Conservation (phyloP, 108 stramenopile genomes). For the Cylindrotheca fusiformis region DNA sequence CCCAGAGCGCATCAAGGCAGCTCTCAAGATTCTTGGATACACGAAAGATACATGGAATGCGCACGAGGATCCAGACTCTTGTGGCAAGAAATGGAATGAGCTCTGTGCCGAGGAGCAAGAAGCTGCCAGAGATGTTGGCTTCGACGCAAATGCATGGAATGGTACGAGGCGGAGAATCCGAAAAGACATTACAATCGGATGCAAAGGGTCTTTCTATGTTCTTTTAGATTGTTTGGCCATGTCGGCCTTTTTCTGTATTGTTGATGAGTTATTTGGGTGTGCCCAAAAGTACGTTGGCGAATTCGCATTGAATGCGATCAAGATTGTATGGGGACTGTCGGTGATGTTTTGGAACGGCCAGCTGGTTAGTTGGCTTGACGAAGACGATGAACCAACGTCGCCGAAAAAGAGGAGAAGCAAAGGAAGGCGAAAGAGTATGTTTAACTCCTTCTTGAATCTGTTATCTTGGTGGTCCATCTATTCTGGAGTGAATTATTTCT, state of each 20-base stretch:
- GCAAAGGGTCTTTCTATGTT: not conserved
- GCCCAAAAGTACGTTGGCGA: not conserved
- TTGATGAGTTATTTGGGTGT: not conserved
- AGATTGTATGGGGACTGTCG: not conserved
- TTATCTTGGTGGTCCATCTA: not conserved
- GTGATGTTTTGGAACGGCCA: not conserved
- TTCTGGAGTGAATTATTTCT: not conserved
- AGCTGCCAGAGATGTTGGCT: slow-evolving; percentile 39
- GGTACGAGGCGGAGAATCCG: not conserved
- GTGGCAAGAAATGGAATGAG: slow-evolving; percentile 35
- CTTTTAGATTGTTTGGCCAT: not conserved
- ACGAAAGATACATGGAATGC: slow-evolving; percentile 32
- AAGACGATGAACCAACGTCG: not conserved
- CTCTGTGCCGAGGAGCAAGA: slow-evolving; percentile 35
- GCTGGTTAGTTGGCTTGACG: not conserved
- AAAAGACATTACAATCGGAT: not conserved
- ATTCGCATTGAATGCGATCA: not conserved
- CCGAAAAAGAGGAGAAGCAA: not conserved
- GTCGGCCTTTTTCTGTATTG: not conserved
- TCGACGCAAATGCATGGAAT: slow-evolving; percentile 41
- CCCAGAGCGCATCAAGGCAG: slow-evolving; percentile 31
- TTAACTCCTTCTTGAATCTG: not conserved
- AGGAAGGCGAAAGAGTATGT: not conserved
- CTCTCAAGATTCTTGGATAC: slow-evolving; percentile 33
- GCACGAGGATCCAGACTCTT: slow-evolving; percentile 6